Evolutionary conservation across 768 basidiomycete genomes (phyloP).

Genomic region (Chalciporus chontae): DNA sequence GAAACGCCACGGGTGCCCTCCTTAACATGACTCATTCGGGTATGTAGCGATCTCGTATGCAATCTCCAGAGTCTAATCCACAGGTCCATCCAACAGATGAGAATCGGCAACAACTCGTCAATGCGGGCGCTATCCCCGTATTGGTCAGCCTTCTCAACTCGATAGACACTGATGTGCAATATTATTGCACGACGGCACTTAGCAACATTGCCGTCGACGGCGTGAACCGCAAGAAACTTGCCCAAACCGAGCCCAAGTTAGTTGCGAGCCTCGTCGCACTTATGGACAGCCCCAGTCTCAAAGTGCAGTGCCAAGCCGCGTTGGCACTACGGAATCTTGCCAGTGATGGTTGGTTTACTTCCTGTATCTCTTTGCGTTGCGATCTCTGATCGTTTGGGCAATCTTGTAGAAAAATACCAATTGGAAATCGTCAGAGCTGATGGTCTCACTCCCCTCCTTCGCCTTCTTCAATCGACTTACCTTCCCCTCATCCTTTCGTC

Average conservation of each 20-base stretch:
- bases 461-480: conserved; percentile 93
- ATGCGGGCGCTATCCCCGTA: conserved; percentile 97
- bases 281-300: conserved; percentile 96
- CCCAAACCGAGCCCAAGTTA: conserved; percentile 89
- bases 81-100: conserved; percentile 60
- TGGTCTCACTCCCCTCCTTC: conserved; percentile 86
- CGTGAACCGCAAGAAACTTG: conserved; percentile 90
- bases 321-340: conserved; percentile 94
- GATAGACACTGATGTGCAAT: conserved; percentile 98
- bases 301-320: conserved; percentile 98
- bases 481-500: conserved; percentile 97
- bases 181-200: conserved; percentile 97
- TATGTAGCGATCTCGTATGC: conserved; percentile 32
- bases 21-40: conserved; percentile 99
- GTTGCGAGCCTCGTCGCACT: conserved; percentile 90
- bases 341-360: conserved; percentile 69
- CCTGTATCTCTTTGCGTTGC: conserved; percentile 14
- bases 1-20: conserved; percentile 96
- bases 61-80: background rate
- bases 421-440: conserved; percentile 97
- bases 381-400: conserved; percentile 1
- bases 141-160: conserved; percentile 92
- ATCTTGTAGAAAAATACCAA: conserved; percentile 86
- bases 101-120: conserved; percentile 97
- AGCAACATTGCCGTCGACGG: conserved; percentile 99